phyloP scores from a whole-genome alignment of 2,329 filamentous ascomycete species.

The Parastagonospora avenae region DNA sequence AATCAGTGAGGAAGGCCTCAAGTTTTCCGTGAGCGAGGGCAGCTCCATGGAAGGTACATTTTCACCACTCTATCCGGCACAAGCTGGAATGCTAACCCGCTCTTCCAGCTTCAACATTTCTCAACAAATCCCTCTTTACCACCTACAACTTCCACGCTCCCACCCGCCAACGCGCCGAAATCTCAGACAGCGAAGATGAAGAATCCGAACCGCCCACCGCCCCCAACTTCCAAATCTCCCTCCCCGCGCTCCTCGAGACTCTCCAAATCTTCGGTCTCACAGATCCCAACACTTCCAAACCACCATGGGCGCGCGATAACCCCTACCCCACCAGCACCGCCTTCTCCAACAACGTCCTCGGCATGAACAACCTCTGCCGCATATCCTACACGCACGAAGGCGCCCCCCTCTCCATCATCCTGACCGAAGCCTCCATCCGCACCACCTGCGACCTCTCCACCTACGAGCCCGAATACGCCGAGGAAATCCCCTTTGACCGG shows the following conservation, averaged over 20 bases:
- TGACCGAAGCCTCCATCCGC: slow-evolving; percentile 79
- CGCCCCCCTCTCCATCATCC: slow-evolving; percentile 78
- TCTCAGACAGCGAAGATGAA: slow-evolving; percentile 36
- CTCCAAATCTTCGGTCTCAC: slow-evolving; percentile 88
- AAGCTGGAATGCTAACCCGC: slow-evolving; percentile 9
- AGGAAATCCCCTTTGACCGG: slow-evolving; percentile 87
- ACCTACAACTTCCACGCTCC: slow-evolving; percentile 73
- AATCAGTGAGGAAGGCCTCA: slow-evolving; percentile 82
- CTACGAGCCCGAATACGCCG: slow-evolving; percentile 69
- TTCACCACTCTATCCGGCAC: background rate
- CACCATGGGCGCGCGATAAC: slow-evolving; percentile 47
- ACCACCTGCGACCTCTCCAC: slow-evolving; percentile 84
- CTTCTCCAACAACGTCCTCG: slow-evolving; percentile 81
- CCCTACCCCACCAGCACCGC: slow-evolving; percentile 67
- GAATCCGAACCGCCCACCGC: slow-evolving; percentile 52
- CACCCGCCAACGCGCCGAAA: slow-evolving; percentile 44
- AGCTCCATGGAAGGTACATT: slow-evolving; percentile 83
- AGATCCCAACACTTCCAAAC: slow-evolving; percentile 47
- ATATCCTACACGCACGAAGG: slow-evolving; percentile 78
- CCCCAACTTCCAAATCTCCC: slow-evolving; percentile 83
- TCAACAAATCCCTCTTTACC: slow-evolving; percentile 88
- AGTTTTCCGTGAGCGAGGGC: slow-evolving; percentile 86
- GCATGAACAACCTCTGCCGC: slow-evolving; percentile 84
- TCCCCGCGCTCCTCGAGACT: slow-evolving; percentile 87
- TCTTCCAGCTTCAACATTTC: slow-evolving; percentile 71